Percentiles rank a stretch among this genome's conserved stretches.
phyloP scores from a whole-genome alignment of 1,139 yeast species.

The Candida gigantensis region DNA sequence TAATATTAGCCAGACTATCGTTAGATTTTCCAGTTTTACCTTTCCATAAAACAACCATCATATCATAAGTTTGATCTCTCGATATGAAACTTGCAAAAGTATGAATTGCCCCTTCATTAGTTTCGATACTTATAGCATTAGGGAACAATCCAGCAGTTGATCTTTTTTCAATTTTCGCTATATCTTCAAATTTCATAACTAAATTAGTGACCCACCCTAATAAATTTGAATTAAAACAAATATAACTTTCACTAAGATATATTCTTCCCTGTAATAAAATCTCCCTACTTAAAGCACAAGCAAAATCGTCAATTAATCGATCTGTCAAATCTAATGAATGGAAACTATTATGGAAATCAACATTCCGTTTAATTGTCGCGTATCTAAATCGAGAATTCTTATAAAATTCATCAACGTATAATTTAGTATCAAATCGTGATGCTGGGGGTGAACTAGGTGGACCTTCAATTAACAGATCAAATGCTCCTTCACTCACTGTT shows the following conservation, averaged over 20 bases:
- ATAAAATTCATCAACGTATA: slow-evolving; percentile 41
- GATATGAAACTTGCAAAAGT: slow-evolving; percentile 86
- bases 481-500: slow-evolving; percentile 34
- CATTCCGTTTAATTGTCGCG: slow-evolving; percentile 70
- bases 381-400: slow-evolving; percentile 43
- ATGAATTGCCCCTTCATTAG: slow-evolving; percentile 60
- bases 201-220: slow-evolving; percentile 91
- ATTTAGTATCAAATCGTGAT: slow-evolving; percentile 32
- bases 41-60: slow-evolving; percentile 63
- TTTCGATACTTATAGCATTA: slow-evolving; percentile 80
- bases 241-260: slow-evolving; percentile 75
- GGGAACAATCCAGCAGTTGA: slow-evolving; percentile 90
- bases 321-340: slow-evolving; percentile 69
- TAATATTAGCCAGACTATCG: slow-evolving; percentile 4
- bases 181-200: slow-evolving; percentile 70
- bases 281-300: slow-evolving; percentile 88
- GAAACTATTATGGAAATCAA: slow-evolving; percentile 79
- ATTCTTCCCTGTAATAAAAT: slow-evolving; percentile 89
- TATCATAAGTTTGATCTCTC: slow-evolving; percentile 74
- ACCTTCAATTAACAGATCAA: slow-evolving; percentile 20
- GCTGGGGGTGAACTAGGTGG: slow-evolving; percentile 18
- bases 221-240: slow-evolving; percentile 90
- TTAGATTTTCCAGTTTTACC: slow-evolving; percentile 26
- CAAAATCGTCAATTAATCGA: slow-evolving; percentile 75
- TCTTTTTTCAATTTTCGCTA: slow-evolving; percentile 72